A percentile compares a stretch with the other conserved stretches of the same genome.
phyloP scores from a whole-genome alignment of 768 basidiomycete genomes.

The Auricularia auricula-judae region DNA sequence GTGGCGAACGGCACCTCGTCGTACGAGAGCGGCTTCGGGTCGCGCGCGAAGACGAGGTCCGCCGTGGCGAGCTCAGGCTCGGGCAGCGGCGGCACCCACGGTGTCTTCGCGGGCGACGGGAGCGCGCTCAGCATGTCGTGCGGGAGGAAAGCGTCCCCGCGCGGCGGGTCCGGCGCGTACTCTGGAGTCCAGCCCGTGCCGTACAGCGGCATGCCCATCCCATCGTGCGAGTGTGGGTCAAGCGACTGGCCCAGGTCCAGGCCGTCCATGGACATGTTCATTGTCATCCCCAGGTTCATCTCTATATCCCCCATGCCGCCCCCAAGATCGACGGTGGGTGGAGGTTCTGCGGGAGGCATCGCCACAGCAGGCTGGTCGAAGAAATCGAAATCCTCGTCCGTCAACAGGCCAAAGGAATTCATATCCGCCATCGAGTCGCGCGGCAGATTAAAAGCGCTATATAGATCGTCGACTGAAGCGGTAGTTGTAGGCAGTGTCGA shows the following conservation, averaged over 20 bases:
- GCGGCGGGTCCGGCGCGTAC: background rate
- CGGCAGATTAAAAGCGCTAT: background rate
- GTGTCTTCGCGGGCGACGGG: slow-evolving; percentile 41
- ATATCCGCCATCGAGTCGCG: background rate
- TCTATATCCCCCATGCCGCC: background rate
- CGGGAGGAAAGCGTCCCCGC: background rate
- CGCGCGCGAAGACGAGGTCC: background rate
- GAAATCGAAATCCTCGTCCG: slow-evolving; percentile 84
- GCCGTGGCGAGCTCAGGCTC: slow-evolving; percentile 6
- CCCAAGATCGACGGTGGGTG: background rate
- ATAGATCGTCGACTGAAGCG: background rate
- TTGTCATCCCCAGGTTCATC: background rate
- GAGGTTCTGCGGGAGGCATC: background rate
- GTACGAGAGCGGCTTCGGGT: slow-evolving; percentile 30
- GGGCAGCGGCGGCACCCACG: slow-evolving; percentile 19
- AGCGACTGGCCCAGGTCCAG: background rate
- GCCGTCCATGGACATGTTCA: background rate
- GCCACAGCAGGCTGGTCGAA: slow-evolving; percentile 39
- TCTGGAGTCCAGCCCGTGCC: background rate
- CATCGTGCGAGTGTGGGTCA: slow-evolving; percentile 1
- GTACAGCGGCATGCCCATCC: background rate
- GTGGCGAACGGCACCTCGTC: slow-evolving; percentile 67
- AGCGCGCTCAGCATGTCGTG: slow-evolving; percentile 16
- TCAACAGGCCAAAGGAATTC: slow-evolving; percentile 31
- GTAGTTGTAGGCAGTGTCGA: background rate